phyloP scores from a whole-genome alignment of 495 filamentous ascomycete genomes.

The Hypoxylon rickii region DNA sequence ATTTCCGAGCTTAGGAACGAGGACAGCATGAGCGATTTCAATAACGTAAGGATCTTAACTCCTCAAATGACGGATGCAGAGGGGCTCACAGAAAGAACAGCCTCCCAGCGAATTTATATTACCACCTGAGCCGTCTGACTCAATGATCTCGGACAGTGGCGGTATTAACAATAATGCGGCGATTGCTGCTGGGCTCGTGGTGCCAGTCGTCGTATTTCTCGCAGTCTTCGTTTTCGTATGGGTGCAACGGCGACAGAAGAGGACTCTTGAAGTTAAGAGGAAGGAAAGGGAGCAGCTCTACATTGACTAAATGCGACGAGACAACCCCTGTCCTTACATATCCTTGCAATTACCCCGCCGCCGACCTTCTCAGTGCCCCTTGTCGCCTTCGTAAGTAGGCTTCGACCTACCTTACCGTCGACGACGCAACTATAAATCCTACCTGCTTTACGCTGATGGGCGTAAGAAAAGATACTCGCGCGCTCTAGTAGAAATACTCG shows the following conservation, averaged over 20 bases:
- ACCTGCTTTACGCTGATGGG: too few species aligned
- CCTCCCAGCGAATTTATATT: conserved; percentile 14
- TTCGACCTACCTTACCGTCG: too few species aligned
- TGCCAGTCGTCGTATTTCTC: conserved; percentile 31
- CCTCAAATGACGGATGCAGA: not conserved
- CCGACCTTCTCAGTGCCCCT: too few species aligned
- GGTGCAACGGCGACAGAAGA: conserved; percentile 31
- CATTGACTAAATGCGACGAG: conserved; percentile 32
- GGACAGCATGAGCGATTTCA: not conserved
- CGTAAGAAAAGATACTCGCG: too few species aligned
- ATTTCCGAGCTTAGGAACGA: conserved; percentile 9
- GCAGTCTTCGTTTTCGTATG: conserved; percentile 31
- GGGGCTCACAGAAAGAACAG: conserved; percentile 15
- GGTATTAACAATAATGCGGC: conserved; percentile 32
- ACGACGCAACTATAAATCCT: too few species aligned
- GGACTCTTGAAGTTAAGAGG: conserved; percentile 20
- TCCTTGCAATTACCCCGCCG: too few species aligned
- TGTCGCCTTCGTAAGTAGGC: too few species aligned
- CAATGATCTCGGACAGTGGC: conserved; percentile 14
- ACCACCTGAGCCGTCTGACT: conserved; percentile 22
- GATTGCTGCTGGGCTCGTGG: conserved; percentile 34
- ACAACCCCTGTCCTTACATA: too few species aligned
- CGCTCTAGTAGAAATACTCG: too few species aligned
- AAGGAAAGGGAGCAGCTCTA: conserved; percentile 33
- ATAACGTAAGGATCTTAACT: conserved; percentile 6